These are phyloP conservation scores for Cytospora paraplurivora DNA, from an alignment of 2,329 filamentous ascomycete genomes.

Conservation along the genomic window DNA sequence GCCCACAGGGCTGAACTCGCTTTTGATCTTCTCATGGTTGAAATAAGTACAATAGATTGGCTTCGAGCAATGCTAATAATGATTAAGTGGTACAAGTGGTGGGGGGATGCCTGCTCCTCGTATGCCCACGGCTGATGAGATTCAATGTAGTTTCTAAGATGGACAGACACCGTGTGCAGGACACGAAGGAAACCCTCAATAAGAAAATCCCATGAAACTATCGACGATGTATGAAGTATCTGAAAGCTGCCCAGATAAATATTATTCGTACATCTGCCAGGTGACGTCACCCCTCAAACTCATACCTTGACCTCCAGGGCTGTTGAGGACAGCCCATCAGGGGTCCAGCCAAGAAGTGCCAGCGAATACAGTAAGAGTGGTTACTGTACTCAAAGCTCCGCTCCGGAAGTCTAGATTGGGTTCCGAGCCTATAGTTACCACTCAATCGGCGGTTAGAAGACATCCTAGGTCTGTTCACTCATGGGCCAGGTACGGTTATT, in stretches of 20 bases:
- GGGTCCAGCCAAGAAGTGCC: slow-evolving; percentile 21
- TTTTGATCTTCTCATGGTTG: slow-evolving; percentile 12
- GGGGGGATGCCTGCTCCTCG: neutral
- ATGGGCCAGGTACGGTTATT: neutral
- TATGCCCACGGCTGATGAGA: neutral
- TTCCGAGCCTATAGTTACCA: slow-evolving; percentile 12
- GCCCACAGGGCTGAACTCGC: slow-evolving; percentile 12
- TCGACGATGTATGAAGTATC: neutral
- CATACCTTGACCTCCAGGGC: neutral
- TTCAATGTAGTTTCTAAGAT: neutral
- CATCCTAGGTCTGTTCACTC: neutral
- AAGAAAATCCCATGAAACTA: neutral
- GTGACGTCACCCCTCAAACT: slow-evolving; percentile 15
- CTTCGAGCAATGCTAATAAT: neutral
- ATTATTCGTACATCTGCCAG: slow-evolving; percentile 3
- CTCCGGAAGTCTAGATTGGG: slow-evolving; percentile 1
- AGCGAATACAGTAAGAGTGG: neutral
- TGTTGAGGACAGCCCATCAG: neutral
- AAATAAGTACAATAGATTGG: neutral
- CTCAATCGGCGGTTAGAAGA: neutral
- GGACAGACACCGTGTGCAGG: neutral
- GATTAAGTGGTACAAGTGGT: neutral
- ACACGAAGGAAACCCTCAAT: neutral
- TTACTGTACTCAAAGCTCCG: neutral
- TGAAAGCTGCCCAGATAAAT: neutral